Evolutionary conservation across 495 filamentous ascomycete species (phyloP), one percentile per base, ranked within the genome.

Genomic region (Neurospora tetrasperma): DNA sequence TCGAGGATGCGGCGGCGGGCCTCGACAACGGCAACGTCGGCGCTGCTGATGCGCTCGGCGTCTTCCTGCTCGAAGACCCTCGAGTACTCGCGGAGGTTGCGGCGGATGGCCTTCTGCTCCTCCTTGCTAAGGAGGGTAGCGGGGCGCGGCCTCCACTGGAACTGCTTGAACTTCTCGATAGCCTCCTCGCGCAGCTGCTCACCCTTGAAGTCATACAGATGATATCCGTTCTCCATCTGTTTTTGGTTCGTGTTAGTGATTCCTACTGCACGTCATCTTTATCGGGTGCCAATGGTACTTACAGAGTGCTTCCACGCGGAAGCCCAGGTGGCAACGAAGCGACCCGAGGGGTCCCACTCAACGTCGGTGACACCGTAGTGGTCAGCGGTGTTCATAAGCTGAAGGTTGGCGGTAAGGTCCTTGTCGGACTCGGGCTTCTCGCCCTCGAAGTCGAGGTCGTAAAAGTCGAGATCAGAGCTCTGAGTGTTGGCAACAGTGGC

Each of bases 201-300:
- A 71, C 96, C 96, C 81, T 90, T 90, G 89, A 98, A 98, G 83
- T 97, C 94, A 89, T 97, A 97, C 69, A 99, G 80, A 82, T 98
- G 95, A 86, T 97, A 99, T 77, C 96, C 96, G 81, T 98, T 98
- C 85, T 98, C 96, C 93, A 97, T 97, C 94, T 98, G 76, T 44
- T 42, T 38, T 20, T 38, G 11, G 16, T 10, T n/a, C 35, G n/a
- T 35, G 69, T 88, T 84, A 88, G 85, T 76, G 79, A 70, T 44
- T 71, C 40, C 35, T 54, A 12, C 69, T 31, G 71, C 8, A 40
- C 35, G 40, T 31, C 59, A 71, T 42, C 66, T 27, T 27, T 43
- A 68, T 54, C 11, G 10, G 14, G 14, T 54, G 27, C 11, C 20
- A 27, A 14, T 0, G 46, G 46, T 23, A 86, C 92, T 85, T 90